Base-by-base conservation (phyloP, 345 rosid species). In the Moringa oleifera region DNA sequence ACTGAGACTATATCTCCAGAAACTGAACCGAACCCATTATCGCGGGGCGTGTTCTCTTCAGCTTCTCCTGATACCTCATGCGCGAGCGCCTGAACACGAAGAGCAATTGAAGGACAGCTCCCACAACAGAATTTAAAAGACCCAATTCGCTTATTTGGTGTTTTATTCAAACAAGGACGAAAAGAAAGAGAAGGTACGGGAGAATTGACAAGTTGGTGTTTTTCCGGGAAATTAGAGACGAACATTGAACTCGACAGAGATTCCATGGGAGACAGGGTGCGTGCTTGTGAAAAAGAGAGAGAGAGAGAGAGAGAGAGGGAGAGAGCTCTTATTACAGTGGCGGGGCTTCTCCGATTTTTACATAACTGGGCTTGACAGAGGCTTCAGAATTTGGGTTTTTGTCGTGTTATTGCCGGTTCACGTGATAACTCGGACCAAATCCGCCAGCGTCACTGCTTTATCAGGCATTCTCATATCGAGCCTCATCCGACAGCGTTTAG, bases 1-100 rank as follows among this genome's bases (percentile, higher is more conserved):
- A 73, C 49, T 53, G 89, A 83, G 59, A 77, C 50, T 18, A 51
- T 18, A 15, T 79, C 87, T 18, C 69, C 80, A 64, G 83, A 75
- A n/a, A 72, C 65, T 18, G 74, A 66, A 64, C 69, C 73, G 64
- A 73, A 56, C 59, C 78, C 85, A 67, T 71, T 69, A 31, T 68
- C 69, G 55, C 51, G 56, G 0, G 81, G 67, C 24, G 28, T 46
- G 53, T 68, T 75, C 36, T 81, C 89, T 7, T 65, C 86, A 21
- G 63, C 77, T 56, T 76, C 85, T 20, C 62, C 68, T 9, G 91
- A 59, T 0, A 71, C 69, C n/a, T 80, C 87, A 22, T 69, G 69
- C 25, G 80, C 47, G 2, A 63, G 55, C 71, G 87, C 82, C 18
- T 53, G 77, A 59, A 71, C 64, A 41, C 84, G 86, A 57, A 77